Base-by-base conservation (phyloP, 2,329 filamentous ascomycete species). In the Colletotrichum gloeosporioides region DNA sequence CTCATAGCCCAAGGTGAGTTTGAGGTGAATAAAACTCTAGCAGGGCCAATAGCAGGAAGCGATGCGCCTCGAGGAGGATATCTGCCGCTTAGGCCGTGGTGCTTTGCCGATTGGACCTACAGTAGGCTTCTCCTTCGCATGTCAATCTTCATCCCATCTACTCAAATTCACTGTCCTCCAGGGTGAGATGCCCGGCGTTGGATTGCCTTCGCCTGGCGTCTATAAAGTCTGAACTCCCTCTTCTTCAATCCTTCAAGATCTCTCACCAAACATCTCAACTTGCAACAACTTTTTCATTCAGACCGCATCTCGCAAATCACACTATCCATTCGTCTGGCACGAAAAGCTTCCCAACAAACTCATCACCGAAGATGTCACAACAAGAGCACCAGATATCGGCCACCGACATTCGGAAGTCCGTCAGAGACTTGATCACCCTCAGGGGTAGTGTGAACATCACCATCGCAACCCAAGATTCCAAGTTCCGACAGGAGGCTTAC, bases 11-110 rank as follows among this genome's bases (percentile, higher is more conserved):
- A 2, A 22, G 44, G 10, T 22, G n/a, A 49, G 0, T 2, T 49
- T n/a, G n/a, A 49, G 6, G 44, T 44, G 18, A 44, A 12, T n/a
- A 44, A 44, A n/a, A 12, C 3, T 44, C 39, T 6, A 9, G 18
- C 18, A 44, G 39, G 39, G 39, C n/a, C 9, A 44, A 44, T 44
- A n/a, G 39, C 9, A 44, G 6, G 5, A 44, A 44, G 39, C 9
- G 39, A 44, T n/a, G 9, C 18, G 18, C 18, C 18, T 44, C 18
- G 9, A 1, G 9, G 9, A 44, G 39, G 5, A 44, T 0, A n/a
- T 6, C 18, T 3, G 39, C 9, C 9, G 0, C 5, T 44, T 44
- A 0, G 18, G 0, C 39, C 1, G 39, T n/a, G 18, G 1, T 44
- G 18, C 0, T 44, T 44, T n/a, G 39, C 18, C 9, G 0, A n/a